phyloP scores from a whole-genome alignment of 768 basidiomycete genomes.

The Podaxis sp. region DNA sequence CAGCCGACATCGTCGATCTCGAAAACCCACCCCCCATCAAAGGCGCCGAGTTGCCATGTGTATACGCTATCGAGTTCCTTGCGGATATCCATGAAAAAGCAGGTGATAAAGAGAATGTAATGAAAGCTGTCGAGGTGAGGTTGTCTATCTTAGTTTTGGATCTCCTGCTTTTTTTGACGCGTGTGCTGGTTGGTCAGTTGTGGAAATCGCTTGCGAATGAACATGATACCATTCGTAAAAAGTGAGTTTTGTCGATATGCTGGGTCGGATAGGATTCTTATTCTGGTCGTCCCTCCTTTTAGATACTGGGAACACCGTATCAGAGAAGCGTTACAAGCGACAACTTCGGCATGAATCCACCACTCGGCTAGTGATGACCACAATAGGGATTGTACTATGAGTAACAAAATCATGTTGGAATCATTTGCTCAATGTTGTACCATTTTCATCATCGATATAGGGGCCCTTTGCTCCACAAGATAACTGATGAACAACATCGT shows the following conservation, averaged over 20 bases:
- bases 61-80: constrained; percentile 80
- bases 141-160: not conserved
- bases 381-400: not conserved
- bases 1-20: constrained; percentile 58
- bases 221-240: constrained; percentile 74
- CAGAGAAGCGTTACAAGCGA: constrained; percentile 40
- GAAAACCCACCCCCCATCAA: constrained; percentile 70
- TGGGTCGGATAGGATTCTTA: not conserved
- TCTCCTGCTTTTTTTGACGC: not conserved
- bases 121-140: constrained; percentile 51
- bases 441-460: no score
- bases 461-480: no score
- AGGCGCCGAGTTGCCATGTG: constrained; percentile 72
- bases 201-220: constrained; percentile 71
- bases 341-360: not conserved
- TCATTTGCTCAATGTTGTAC: not conserved
- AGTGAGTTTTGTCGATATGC: constrained; percentile 38
- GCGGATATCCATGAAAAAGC: constrained; percentile 72
- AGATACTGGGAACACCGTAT: constrained; percentile 84
- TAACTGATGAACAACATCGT: no score
- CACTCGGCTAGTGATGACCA: not conserved
- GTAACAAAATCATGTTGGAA: no score
- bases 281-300: constrained; percentile 19
- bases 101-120: constrained; percentile 44
- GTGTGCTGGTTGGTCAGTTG: constrained; percentile 39